Evolutionary conservation across 1,284 basidiomycete genomes (phyloP), one percentile per base, ranked within the genome.

Genomic region (Puccinia triticina): DNA sequence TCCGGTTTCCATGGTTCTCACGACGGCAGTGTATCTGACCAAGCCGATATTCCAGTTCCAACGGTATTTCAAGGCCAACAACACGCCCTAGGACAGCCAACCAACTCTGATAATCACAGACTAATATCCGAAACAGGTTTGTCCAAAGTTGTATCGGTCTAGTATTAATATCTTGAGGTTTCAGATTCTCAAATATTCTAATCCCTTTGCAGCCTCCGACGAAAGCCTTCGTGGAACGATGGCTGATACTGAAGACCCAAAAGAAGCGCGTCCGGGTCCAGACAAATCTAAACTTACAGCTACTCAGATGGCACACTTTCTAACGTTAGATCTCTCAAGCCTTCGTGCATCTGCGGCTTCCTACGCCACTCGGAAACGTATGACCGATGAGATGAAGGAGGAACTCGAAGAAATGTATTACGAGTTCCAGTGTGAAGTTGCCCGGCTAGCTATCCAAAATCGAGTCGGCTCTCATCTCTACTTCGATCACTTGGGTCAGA

Each of bases 381-480:
- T 43, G 40, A 67, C 64, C 3, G 40, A 67, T 2, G 64, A 67
- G 8, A 67, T 67, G 64, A 43, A 32, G 18, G 64, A 67, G 26
- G 64, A 67, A 43, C 4, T 67, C 32, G 40, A 67, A 21, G 40
- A 67, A 21, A 43, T 67, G 64, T 67, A 67, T 37, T 67, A 67
- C 16, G 40, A 67, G 3, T 67, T 67, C 32, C 64, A 67, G 21
- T 43, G 64, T 21, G 14, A 67, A 23, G 18, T 67, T 43, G 64
- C 34, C 34, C 5, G 21, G 37, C 21, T 67, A n/a, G 34, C 64
- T 14, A 67, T 67, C 34, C 64, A 43, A 43, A 67, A 43, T 23
- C 29, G 64, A 3, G 64, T 43, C n/a, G 64, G 37, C 0, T 3
- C 26, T 40, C 64, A 67, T n/a, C 64, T 67, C 11, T 67, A 43